A percentile compares a stretch with the other conserved stretches of the same genome.
Conservation (phyloP, 1,284 basidiomycete genomes). For the Sanghuangporus sanghuang region DNA sequence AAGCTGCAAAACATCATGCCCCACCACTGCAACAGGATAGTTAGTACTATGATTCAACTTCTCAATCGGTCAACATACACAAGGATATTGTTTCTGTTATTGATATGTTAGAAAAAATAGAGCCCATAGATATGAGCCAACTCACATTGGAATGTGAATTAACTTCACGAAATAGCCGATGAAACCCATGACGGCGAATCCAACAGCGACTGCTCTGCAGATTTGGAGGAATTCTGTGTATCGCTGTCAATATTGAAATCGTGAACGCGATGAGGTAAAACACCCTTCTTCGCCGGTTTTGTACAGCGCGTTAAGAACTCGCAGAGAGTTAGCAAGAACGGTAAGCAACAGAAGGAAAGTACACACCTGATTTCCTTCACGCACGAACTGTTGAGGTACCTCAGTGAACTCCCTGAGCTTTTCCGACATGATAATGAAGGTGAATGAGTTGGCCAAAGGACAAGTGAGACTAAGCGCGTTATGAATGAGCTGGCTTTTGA, state of each 20-base stretch:
- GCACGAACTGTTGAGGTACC: constrained; percentile 87
- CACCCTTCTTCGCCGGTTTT: constrained; percentile 95
- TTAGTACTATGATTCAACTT: background rate
- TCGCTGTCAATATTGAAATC: background rate
- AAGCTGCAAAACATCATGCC: constrained; percentile 3
- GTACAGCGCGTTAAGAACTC: constrained; percentile 97
- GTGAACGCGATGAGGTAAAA: constrained; percentile 19
- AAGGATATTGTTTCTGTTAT: constrained; percentile 82
- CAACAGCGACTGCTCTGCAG: constrained; percentile 89
- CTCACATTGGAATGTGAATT: constrained; percentile 94
- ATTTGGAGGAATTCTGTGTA: constrained; percentile 86
- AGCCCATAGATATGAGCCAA: background rate
- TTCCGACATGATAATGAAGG: constrained; percentile 66
- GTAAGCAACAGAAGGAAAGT: background rate
- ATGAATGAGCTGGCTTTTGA: constrained; percentile 15
- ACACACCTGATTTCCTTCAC: constrained; percentile 88
- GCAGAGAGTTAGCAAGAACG: constrained; percentile 15
- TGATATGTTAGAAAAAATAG: constrained; percentile 21
- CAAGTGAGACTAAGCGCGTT: background rate
- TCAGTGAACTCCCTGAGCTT: constrained; percentile 89
- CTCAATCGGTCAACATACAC: constrained; percentile 59
- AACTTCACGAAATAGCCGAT: constrained; percentile 95
- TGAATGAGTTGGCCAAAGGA: constrained; percentile 10
- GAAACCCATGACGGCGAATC: constrained; percentile 97
- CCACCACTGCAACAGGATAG: constrained; percentile 10